phyloP scores from a whole-genome alignment of 2,329 filamentous ascomycete species.

The Colletotrichum agaves region DNA sequence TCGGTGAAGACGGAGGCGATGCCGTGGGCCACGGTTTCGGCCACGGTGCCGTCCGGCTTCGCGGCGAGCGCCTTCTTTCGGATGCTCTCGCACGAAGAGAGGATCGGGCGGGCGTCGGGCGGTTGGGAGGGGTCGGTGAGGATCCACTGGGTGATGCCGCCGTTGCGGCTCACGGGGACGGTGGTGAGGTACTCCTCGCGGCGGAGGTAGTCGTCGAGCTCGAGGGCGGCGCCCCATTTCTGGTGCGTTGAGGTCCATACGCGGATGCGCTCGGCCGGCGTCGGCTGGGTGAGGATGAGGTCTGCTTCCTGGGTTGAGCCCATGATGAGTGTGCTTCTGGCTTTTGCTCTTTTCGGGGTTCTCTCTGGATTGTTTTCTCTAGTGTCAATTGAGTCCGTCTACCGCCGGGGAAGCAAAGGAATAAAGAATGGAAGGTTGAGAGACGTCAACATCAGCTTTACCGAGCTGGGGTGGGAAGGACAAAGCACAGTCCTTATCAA shows the following conservation, averaged over 20 bases:
- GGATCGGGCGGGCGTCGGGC: conserved; percentile 60
- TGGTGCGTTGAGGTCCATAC: conserved; percentile 67
- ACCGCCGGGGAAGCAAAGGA: not conserved
- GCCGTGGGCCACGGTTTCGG: conserved; percentile 74
- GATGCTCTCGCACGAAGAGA: conserved; percentile 73
- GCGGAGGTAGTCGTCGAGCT: conserved; percentile 64
- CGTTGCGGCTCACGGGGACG: conserved; percentile 66
- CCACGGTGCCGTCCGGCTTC: conserved; percentile 45
- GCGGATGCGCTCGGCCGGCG: conserved; percentile 60
- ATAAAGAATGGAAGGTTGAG: not conserved
- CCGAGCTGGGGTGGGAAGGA: conserved; percentile 1
- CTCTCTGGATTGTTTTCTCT: not conserved
- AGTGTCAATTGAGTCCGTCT: conserved; percentile 4
- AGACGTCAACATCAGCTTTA: not conserved
- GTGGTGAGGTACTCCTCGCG: conserved; percentile 68
- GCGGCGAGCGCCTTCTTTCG: conserved; percentile 67
- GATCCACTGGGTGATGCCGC: conserved; percentile 72
- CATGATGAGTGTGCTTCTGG: conserved; percentile 10
- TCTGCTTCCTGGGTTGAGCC: conserved; percentile 33
- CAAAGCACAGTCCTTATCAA: conserved; percentile 32
- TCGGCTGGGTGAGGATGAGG: conserved; percentile 65
- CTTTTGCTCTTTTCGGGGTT: not conserved
- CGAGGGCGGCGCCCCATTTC: conserved; percentile 69
- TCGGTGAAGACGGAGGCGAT: conserved; percentile 84
- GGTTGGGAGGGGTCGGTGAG: conserved; percentile 60